Conservation (phyloP, 2,329 filamentous ascomycete species). For the Exophiala aquamarina region DNA sequence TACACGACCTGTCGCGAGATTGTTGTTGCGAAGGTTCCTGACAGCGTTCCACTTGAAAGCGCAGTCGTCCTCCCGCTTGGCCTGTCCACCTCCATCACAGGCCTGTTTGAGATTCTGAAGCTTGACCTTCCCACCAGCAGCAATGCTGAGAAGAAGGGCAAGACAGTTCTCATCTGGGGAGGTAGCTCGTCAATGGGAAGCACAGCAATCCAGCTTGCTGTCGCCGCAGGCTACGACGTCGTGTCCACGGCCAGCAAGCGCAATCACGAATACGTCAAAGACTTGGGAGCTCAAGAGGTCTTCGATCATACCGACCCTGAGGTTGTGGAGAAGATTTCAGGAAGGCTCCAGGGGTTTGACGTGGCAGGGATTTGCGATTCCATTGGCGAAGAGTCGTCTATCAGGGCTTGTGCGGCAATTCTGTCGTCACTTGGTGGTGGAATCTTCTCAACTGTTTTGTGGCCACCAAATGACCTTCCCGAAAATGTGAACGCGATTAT, state of each 20-base stretch:
- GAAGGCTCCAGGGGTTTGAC: conserved; percentile 3
- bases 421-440: conserved; percentile 16
- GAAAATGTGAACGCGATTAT: conserved; percentile 4
- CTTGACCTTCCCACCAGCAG: conserved; percentile 22
- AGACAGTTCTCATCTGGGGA: conserved; percentile 36
- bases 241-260: conserved; percentile 34
- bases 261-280: conserved; percentile 31
- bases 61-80: conserved; percentile 33
- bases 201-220: conserved; percentile 31
- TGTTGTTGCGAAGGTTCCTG: conserved; percentile 29
- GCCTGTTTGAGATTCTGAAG: conserved; percentile 30
- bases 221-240: conserved; percentile 33
- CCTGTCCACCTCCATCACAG: conserved; percentile 32
- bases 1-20: conserved; percentile 28
- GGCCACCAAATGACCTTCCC: conserved; percentile 9
- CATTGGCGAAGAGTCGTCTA: conserved; percentile 8
- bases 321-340: conserved; percentile 12
- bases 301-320: conserved; percentile 43
- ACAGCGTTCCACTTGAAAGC: conserved; percentile 29
- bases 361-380: conserved; percentile 12
- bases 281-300: conserved; percentile 32
- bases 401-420: conserved; percentile 6
- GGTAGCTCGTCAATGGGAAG: conserved; percentile 33
- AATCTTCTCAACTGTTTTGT: conserved; percentile 7
- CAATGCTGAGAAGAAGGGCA: conserved; percentile 18